Evolutionary conservation across 257 asterid genomes (phyloP), one percentile per base, ranked within the genome.

Genomic region (Solanum sejunctum): DNA sequence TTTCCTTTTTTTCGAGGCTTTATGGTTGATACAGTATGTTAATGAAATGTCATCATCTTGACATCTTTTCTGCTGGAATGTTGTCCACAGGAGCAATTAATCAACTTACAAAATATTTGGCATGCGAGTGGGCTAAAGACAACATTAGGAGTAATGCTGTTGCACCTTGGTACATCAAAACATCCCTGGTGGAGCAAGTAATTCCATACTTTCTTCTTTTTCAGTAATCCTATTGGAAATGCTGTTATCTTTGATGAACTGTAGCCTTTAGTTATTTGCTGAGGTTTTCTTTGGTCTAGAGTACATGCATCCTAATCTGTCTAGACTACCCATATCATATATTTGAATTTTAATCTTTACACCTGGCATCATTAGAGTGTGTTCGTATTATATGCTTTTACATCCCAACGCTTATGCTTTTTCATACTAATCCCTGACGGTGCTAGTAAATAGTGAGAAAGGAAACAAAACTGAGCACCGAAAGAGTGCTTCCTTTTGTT

Each of bases 41-140:
- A 20, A 64, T 63, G 49, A 20, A 11, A 39, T 79, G 47, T 61
- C 69, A 6, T 49, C 60, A 45, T 51, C 47, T 43, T 43, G 47
- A 43, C 47, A 43, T 43, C 80, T 54, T 75, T 32, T 63, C 20
- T 21, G 21, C 58, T 56, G 71, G 86, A 81, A 81, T 41, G 64
- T 85, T 66, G 49, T 51, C 81, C 78, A 23, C 86, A 92, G 97
- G 94, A 81, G 96, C 94, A 71, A 91, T 92, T 87, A 93, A 93
- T 89, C 97, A 91, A 89, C 94, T 93, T 63, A 93, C 97, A 9
- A 91, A 84, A 84, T 85, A 89, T 71, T 86, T 93, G 86, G 97
- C 95, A 15, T 93, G 97, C 54, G 94, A 93, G 87, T 93, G 97
- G 97, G 94, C 92, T n/a, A 88, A 75, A 82, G 97, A 93, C 72